Evolutionary conservation across 2,329 filamentous ascomycete species (phyloP), one percentile per base, ranked within the genome.

Genomic region (Diaporthe vaccinii): DNA sequence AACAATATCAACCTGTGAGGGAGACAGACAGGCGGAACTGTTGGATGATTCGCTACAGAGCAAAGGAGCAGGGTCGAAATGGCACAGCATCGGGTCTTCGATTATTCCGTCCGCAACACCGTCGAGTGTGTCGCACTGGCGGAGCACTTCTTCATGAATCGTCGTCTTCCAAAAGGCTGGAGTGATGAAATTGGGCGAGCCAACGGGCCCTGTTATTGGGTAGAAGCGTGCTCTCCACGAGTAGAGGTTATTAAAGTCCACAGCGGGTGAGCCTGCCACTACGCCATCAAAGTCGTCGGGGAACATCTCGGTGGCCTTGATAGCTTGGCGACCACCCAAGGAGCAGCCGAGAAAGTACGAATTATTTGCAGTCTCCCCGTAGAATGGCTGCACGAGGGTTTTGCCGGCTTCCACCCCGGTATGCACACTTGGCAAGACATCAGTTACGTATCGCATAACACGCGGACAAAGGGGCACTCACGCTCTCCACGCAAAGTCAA

Each of bases 321-420:
- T 82, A 4, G 89, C 91, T 82, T 92, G 89, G 0, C 90, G 84
- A 0, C 91, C 90, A 9, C 91, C 91, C 0, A 89, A 87, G 0
- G 89, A 91, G 78, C 91, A 92, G 10, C 91, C 91, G 3, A 87
- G 79, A 76, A 88, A 92, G 80, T 92, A 92, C 0, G 85, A 87
- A 71, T 86, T 87, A 0, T 82, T 80, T 0, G 84, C 80, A 0
- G 39, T 5, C 4, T 74, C 76, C 2, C 81, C 81, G 78, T 91
- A 92, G 80, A 89, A 90, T 0, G 81, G 79, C 20, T 85, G 78
- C 2, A 85, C 83, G 28, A 91, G 81, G 25, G 84, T 75, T 78
- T 89, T 91, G 17, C 86, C 88, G 1, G 74, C 61, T 0, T 85
- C 83, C 0, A 88, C 86, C 0, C 87, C 88, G 0, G 85, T 86